These are phyloP conservation scores for Mollisia scopiformis DNA, from an alignment of 2,329 filamentous ascomycete genomes.

Conservation along the genomic window DNA sequence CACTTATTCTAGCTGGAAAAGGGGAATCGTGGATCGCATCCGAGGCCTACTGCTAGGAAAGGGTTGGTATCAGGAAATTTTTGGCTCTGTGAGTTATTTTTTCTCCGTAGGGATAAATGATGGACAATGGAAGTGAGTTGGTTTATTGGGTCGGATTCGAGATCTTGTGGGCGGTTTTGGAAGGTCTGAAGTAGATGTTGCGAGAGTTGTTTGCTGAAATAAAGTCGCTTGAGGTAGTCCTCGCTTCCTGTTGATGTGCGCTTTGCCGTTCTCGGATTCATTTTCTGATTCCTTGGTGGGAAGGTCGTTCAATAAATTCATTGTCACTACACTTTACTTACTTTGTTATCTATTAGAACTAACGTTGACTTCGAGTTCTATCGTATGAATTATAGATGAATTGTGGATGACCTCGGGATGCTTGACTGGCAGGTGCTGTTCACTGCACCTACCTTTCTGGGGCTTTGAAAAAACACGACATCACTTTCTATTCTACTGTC, in stretches of 20 bases:
- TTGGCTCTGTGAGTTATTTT: neutral
- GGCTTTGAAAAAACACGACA: no score
- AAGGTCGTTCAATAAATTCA: no score
- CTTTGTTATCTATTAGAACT: no score
- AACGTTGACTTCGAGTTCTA: no score
- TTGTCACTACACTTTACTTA: neutral
- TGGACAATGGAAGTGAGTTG: neutral
- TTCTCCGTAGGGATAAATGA: neutral
- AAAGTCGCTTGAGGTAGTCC: neutral
- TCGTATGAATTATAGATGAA: no score
- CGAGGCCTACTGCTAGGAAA: neutral
- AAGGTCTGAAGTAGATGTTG: neutral
- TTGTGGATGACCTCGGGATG: no score
- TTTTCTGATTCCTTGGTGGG: no score
- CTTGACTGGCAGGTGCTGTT: no score
- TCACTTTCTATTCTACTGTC: no score
- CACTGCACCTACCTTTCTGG: no score
- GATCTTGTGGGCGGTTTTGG: neutral
- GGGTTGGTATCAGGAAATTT: neutral
- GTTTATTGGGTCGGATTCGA: neutral
- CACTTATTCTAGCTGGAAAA: neutral
- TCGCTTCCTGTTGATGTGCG: neutral
- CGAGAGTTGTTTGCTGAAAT: neutral
- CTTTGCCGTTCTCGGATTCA: neutral
- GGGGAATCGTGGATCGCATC: neutral